Base-by-base conservation (phyloP, 495 filamentous ascomycete genomes). In the Clavariopsis aquatica region DNA sequence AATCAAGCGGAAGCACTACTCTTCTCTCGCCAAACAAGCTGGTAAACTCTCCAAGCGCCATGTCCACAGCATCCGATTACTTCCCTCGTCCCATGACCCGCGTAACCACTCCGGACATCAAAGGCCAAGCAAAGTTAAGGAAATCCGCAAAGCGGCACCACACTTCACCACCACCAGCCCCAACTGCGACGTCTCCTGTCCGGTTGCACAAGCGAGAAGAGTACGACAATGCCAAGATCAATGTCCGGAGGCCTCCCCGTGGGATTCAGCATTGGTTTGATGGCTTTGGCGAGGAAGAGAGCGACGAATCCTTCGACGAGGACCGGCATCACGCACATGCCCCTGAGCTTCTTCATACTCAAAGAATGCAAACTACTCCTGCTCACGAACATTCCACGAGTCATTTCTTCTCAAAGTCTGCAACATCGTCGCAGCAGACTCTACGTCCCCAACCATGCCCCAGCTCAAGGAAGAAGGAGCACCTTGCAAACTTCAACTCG, bases 201-300 rank as follows among this genome's bases (percentile, higher is more conserved):
- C 51, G 62, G 61, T 70, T 60, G 61, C 26, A 70, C 56, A 63
- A 72, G 41, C 61, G 62, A 1, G 72, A 78, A 28, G 60, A 64
- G 29, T 77, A 68, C 55, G 74, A 78, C 62, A 69, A 64, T 45
- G 63, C 72, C 34, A 78, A 78, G 66, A 65, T 71, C 38, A 69
- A 78, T 59, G 71, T 77, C 19, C 66, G 71, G 12, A 62, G 74
- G 17, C 76, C 76, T 36, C 76, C 76, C 8, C 71, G 70, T 52
- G 76, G 76, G 31, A 77, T 78, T 9, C 70, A 76, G 60, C 72
- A 78, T 61, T 78, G 76, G 76, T 78, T 78, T 59, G 76, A 78
- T n/a, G 76, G 67, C 8, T 53, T 75, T 17, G 38, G 38, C 38
- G 64, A 71, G 43, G 74, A 76, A 57, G 74, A 71, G 22, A 71